A percentile compares a stretch with the other conserved stretches of the same genome.
These are phyloP conservation scores for Meira nashicola DNA, from an alignment of 1,284 basidiomycete species.

Conservation along the genomic window DNA sequence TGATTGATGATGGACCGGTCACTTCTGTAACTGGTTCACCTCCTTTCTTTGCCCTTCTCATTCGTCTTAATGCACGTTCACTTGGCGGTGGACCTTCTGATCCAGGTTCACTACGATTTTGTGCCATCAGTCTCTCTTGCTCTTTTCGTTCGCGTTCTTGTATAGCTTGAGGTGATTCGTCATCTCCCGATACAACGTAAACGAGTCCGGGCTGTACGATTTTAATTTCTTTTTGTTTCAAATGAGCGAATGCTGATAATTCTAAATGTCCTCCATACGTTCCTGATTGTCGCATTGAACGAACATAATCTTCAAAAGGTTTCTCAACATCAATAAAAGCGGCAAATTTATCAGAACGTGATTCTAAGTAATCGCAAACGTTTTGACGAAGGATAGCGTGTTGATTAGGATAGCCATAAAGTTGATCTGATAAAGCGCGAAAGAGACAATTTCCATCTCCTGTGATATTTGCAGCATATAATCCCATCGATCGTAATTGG, in stretches of 20 bases:
- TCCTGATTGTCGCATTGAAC: slow-evolving; percentile 55
- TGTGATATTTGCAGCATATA: slow-evolving; percentile 49
- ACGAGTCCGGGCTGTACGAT: slow-evolving; percentile 74
- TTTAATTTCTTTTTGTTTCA: slow-evolving; percentile 72
- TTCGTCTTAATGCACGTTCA: slow-evolving; percentile 25
- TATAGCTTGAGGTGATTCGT: slow-evolving; percentile 51
- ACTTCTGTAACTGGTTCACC: neutral
- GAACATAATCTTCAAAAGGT: slow-evolving; percentile 47
- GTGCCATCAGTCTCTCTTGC: slow-evolving; percentile 24
- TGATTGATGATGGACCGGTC: neutral
- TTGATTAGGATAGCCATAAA: slow-evolving; percentile 68
- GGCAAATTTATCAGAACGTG: slow-evolving; percentile 68
- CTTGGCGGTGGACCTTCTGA: slow-evolving; percentile 22
- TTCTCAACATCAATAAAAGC: slow-evolving; percentile 84
- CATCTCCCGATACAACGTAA: slow-evolving; percentile 49
- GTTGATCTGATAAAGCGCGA: slow-evolving; percentile 58
- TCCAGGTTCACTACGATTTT: slow-evolving; percentile 23
- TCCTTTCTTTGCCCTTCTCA: slow-evolving; percentile 11
- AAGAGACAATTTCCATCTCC: slow-evolving; percentile 52
- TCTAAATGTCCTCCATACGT: slow-evolving; percentile 89
- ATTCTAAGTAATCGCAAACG: slow-evolving; percentile 71
- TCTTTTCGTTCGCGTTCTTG: slow-evolving; percentile 28
- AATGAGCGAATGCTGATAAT: slow-evolving; percentile 79
- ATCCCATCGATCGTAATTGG: slow-evolving; percentile 43
- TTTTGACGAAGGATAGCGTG: slow-evolving; percentile 69